These are phyloP conservation scores for Aspergillus baeticus DNA, from an alignment of 495 filamentous ascomycete species.

Conservation along the genomic window DNA sequence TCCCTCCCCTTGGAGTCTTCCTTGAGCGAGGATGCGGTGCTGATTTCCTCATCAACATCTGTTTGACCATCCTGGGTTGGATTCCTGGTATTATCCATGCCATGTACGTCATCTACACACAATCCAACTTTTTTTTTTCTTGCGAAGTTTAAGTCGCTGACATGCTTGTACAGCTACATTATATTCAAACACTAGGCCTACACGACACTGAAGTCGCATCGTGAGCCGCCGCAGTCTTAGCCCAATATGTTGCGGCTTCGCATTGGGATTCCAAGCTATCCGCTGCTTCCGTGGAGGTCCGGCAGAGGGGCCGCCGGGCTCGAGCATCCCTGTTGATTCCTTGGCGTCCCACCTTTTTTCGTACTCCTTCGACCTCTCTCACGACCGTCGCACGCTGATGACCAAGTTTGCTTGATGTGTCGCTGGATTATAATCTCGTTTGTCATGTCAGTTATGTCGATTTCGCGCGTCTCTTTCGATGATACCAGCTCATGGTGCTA, in stretches of 20 bases:
- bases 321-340: slow-evolving; percentile 27
- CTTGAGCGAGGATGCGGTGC: slow-evolving; percentile 81
- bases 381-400: slow-evolving; percentile 2
- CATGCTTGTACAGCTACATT: slow-evolving; percentile 43
- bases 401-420: slow-evolving; percentile 27
- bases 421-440: slow-evolving; percentile 18
- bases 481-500: slow-evolving; percentile 46
- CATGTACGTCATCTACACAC: slow-evolving; percentile 49
- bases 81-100: slow-evolving; percentile 75
- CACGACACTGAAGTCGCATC: no score
- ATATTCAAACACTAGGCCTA: slow-evolving; percentile 53
- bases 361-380: background rate
- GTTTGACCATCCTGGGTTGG: slow-evolving; percentile 80
- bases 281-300: slow-evolving; percentile 34
- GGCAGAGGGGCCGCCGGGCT: slow-evolving; percentile 27
- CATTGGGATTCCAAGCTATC: background rate
- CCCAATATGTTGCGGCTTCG: no score
- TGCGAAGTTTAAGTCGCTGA: slow-evolving; percentile 14
- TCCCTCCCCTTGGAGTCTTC: slow-evolving; percentile 90
- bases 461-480: slow-evolving; percentile 20
- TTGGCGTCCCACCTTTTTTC: slow-evolving; percentile 23
- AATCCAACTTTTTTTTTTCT: slow-evolving; percentile 2
- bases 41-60: slow-evolving; percentile 85
- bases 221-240: no score
- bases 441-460: slow-evolving; percentile 17